A percentile compares a stretch with the other conserved stretches of the same genome.
Conservation (phyloP, 768 basidiomycete species). For the Tylopilus rubrobrunneus region DNA sequence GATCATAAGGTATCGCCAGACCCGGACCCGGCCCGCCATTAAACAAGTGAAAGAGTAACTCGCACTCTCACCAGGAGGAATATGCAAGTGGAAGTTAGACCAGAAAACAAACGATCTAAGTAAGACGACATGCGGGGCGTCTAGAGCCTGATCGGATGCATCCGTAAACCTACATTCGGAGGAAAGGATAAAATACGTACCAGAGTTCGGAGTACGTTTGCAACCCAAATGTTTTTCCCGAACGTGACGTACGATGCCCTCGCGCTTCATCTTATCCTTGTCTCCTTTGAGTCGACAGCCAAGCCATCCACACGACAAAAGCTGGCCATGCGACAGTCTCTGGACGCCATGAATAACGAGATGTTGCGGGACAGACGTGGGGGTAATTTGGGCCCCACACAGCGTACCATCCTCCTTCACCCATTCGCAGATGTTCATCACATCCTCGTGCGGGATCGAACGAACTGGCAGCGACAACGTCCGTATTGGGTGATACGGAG, state of each 20-base stretch:
- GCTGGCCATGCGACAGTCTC: fast-evolving
- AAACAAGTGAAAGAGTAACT: no score
- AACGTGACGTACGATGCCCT: slow-evolving; percentile 16
- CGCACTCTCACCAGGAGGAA: no score
- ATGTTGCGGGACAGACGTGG: neutral
- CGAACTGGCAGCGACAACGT: neutral
- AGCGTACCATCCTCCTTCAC: neutral
- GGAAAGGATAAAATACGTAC: neutral
- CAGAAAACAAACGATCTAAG: no score
- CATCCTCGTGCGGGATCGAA: no score
- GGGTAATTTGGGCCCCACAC: slow-evolving; percentile 1
- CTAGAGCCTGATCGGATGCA: neutral
- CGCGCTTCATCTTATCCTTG: slow-evolving; percentile 2
- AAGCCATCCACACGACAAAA: slow-evolving; percentile 3
- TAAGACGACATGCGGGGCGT: no score
- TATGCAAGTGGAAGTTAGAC: no score
- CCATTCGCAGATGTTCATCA: slow-evolving; percentile 11
- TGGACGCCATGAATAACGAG: slow-evolving; percentile 7
- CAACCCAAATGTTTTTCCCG: slow-evolving; percentile 11
- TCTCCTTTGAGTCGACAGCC: slow-evolving; percentile 3
- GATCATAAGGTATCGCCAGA: no score
- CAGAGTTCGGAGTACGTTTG: slow-evolving; percentile 3
- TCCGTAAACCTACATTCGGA: neutral
- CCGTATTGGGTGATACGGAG: neutral
- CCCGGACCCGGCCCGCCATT: no score